Base-by-base conservation (phyloP, 441 rosid genomes). In the Jatropha podagrica region DNA sequence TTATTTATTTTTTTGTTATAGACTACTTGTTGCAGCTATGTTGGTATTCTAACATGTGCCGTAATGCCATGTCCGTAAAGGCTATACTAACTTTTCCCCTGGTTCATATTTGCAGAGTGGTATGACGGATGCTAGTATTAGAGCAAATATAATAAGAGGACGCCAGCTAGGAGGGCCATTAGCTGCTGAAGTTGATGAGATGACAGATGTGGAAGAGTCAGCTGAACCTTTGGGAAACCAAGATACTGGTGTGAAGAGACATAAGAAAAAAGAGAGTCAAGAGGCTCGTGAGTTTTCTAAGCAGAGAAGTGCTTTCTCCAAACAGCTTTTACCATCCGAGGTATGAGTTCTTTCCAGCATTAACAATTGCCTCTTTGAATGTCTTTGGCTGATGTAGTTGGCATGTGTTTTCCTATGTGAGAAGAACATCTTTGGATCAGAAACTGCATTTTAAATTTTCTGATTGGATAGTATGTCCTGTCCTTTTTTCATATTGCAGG, bases 311-410 rank as follows among this genome's bases (percentile, higher is more conserved):
- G 11, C 7, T 56, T 69, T 80, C 52, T 83, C 84, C 49, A 82
- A 90, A 71, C 85, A 89, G 77, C 80, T 96, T 70, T 86, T 96
- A 61, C 97, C 98, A 37, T 83, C 88, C 58, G 92, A 92, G 91
- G 98, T 94, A 81, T 74, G 32, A 82, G 74, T 72, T 82, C 77
- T 77, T 67, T 54, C 69, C 76, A 46, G 48, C 11, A 71, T 74
- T 74, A 17, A 54, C 52, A 51, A 13, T 8, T 42, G 18, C 48
- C 10, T 40, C n/a, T 2, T 23, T 64, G 46, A n/a, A n/a, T 42
- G n/a, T 38, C 32, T 65, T 46, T 68, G 40, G 68, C 60, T 63
- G 65, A 58, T 66, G 26, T n/a, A 2, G 7, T 13, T 56, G 68
- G 13, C 41, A 32, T 49, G 17, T 18, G 26, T 54, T 65, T 15